These are phyloP conservation scores for Pontederia crassipes DNA, from an alignment of 176 grass and related monocot genomes.

Conservation along the genomic window DNA sequence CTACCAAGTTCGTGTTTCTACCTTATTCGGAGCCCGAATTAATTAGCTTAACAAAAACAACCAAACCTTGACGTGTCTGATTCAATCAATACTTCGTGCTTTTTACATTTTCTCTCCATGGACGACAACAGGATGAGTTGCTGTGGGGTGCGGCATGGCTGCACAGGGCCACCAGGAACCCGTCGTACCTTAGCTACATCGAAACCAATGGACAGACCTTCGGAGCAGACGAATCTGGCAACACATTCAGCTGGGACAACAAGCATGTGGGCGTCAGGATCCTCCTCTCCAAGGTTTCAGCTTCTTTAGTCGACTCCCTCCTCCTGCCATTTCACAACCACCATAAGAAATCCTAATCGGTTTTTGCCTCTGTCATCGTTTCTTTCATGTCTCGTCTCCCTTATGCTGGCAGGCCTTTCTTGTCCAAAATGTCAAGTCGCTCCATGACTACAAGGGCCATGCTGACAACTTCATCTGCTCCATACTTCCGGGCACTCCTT, in stretches of 20 bases:
- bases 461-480: conserved; percentile 92
- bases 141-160: conserved; percentile 93
- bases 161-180: conserved; percentile 66
- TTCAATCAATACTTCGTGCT: neutral
- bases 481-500: conserved; percentile 55
- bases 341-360: too few species aligned
- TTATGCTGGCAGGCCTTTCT: conserved; percentile 42
- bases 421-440: conserved; percentile 52
- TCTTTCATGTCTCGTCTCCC: neutral
- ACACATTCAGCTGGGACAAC: conserved; percentile 96
- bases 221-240: conserved; percentile 82
- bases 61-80: conserved; percentile 5
- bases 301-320: neutral
- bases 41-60: neutral
- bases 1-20: conserved; percentile 41
- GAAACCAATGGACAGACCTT: conserved; percentile 71
- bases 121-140: conserved; percentile 52
- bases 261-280: conserved; percentile 87
- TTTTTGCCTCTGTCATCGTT: neutral
- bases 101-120: conserved; percentile 3
- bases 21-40: neutral
- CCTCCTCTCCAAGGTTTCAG: conserved; percentile 56
- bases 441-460: conserved; percentile 77
- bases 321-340: neutral
- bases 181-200: conserved; percentile 69